Percentiles rank a stretch among this genome's conserved stretches.
Conservation (phyloP, 768 basidiomycete species). For the Lactarius hengduanensis region DNA sequence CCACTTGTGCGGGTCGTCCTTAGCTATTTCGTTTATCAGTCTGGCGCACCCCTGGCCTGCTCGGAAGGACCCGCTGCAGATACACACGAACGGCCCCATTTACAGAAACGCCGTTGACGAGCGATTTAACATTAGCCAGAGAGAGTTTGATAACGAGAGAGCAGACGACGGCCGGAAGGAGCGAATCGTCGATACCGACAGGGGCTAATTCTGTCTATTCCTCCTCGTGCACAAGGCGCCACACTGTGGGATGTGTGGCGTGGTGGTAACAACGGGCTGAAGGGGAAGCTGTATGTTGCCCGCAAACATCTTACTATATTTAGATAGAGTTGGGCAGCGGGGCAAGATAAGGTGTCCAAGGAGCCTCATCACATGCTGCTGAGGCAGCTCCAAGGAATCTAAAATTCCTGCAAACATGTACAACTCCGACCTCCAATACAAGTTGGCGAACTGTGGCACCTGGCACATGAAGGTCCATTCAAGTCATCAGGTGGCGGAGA, state of each 20-base stretch:
- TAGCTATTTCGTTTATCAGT: neutral
- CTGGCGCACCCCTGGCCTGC: neutral
- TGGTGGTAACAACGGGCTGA: neutral
- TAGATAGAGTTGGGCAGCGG: conserved; percentile 5
- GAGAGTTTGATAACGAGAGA: conserved; percentile 12
- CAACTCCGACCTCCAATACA: neutral
- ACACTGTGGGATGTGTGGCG: conserved; percentile 2
- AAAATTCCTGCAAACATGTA: neutral
- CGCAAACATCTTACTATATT: neutral
- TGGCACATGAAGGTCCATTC: neutral
- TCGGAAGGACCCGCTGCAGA: conserved; percentile 7
- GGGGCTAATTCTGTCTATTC: conserved; percentile 14
- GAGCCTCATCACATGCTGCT: conserved; percentile 14
- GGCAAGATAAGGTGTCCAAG: conserved; percentile 9
- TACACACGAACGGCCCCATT: conserved; percentile 1
- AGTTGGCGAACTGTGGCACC: neutral
- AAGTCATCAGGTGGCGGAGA: neutral
- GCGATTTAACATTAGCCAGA: neutral
- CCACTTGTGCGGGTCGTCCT: neutral
- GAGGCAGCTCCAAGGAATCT: neutral
- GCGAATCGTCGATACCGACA: conserved; percentile 5
- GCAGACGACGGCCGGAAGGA: neutral
- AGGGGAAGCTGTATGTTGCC: neutral
- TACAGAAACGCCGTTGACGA: conserved; percentile 10
- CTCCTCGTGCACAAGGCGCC: neutral